Evolutionary conservation across 1,284 basidiomycete species (phyloP).

Genomic region (Exobasidium cylindrosporum): DNA sequence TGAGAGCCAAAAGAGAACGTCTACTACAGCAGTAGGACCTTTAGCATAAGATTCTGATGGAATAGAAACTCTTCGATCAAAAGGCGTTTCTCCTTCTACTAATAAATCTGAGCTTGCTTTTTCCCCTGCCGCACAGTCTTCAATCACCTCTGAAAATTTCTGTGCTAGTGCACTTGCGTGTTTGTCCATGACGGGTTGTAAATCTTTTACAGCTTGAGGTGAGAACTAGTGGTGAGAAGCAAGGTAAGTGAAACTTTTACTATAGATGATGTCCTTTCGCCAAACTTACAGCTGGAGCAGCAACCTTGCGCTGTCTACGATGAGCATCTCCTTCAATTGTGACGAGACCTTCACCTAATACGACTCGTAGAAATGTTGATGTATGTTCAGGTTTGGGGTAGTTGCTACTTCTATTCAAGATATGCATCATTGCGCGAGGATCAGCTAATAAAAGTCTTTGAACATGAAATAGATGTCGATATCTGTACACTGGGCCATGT

Average conservation of each 20-base stretch:
- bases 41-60: not conserved
- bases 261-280: too few species aligned
- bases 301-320: slow-evolving; percentile 21
- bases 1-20: slow-evolving; percentile 20
- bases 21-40: slow-evolving; percentile 6
- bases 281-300: slow-evolving; percentile 22
- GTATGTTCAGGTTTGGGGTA: not conserved
- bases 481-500: not conserved
- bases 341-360: slow-evolving; percentile 13
- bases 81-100: not conserved
- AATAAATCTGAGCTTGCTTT: not conserved
- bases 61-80: not conserved
- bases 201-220: not conserved
- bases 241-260: slow-evolving; percentile 13
- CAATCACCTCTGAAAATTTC: not conserved
- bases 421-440: not conserved
- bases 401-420: too few species aligned
- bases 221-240: not conserved
- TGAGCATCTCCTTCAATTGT: slow-evolving; percentile 18
- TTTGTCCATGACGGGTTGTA: not conserved
- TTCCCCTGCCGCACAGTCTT: not conserved
- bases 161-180: not conserved
- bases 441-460: not conserved
- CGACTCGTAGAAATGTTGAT: not conserved
- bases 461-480: not conserved